Base-by-base conservation (phyloP, 148 eudicot genomes). In the Tetragonia tetragonoides region DNA sequence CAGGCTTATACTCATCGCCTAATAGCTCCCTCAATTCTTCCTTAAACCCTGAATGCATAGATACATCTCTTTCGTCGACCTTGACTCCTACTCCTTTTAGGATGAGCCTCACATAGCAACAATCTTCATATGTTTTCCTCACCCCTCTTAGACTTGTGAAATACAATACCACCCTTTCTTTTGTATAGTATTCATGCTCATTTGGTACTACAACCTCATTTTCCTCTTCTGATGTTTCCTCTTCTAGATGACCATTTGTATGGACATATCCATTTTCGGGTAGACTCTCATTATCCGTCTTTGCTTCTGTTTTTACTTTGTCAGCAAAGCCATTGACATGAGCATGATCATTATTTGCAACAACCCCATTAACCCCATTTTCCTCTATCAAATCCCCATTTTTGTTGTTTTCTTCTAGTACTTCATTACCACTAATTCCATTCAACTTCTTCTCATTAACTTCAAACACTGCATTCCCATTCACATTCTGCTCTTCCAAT, bases 141-240 rank as follows among this genome's bases (percentile, higher is more conserved):
- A 95, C 94, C 0, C 99, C 97, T 84, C 99, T 82, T 40, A 95
- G 74, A 79, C 96, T 95, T 37, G 99, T 95, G 79, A 90, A 91
- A 80, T 91, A 95, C 82, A 95, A 84, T 2, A 93, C 66, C 60
- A 88, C 77, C 66, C 82, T 88, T 40, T 89, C 88, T 37, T 84
- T 83, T 1, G 72, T 72, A 46, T 38, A 39, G 69, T 42, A 23
- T 73, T 28, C 47, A 73, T 66, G 37, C 10, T 39, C 81, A 21
- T 68, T 38, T 51, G 70, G 65, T 2, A 51, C 59, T 2, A 54
- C 73, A 70, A 47, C 53, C 5, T 38, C 71, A 59, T 73, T 49
- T 38, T 73, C 66, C n/a, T 34, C 7, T n/a, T 57, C 61, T 20
- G 61, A 7, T 60, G n/a, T 28, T 57, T 62, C 77, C 4, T 56